Evolutionary conservation across 2,329 filamentous ascomycete species (phyloP), one percentile per base, ranked within the genome.

Genomic region (Periglandula ipomoeae): DNA sequence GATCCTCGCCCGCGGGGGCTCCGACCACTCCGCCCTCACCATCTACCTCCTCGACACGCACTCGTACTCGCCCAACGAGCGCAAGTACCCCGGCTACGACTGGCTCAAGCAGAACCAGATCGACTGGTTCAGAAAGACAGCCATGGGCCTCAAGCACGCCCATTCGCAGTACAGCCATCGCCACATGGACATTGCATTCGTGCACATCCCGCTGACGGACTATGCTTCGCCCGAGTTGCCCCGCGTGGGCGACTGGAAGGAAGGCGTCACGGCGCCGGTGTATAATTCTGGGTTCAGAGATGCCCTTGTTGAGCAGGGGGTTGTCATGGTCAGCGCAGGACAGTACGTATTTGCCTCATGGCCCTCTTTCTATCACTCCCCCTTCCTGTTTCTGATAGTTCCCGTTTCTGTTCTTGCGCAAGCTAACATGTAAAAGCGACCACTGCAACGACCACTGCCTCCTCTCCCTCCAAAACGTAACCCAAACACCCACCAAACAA

Each of bases 381-480:
- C 37, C 19, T 4, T 19, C 27, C 43, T 11, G 19, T 24, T 22
- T 4, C 20, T 9, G 13, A 7, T 38, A 13, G 9, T 8, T 8
- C 10, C 10, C 4, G 7, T 15, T 9, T 15, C 59, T 65, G 55
- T 63, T 52, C 27, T 10, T 30, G 27, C 27, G 9, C 27, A 30
- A 5, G 9, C 27, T 30, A 13, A 30, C 27, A n/a, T n/a, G n/a
- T n/a, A 27, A 32, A 11, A 87, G 84, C 64, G 93, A 98, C 61
- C 93, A 98, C 62, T 91, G 86, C 55, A 98, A 98, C 63, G 93
- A 98, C 61, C 97, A 96, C 65, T 98, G 93, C 65, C 83, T 87
- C 54, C 75, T 96, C 8, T 82, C 77, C 1, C 65, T 61, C 17
- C 47, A 64, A 34, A 62, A 61, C 20, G 61, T 71, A 42, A 53